These are phyloP conservation scores for Trichoderma koningiopsis DNA, from an alignment of 2,329 filamentous ascomycete species.

Conservation along the genomic window DNA sequence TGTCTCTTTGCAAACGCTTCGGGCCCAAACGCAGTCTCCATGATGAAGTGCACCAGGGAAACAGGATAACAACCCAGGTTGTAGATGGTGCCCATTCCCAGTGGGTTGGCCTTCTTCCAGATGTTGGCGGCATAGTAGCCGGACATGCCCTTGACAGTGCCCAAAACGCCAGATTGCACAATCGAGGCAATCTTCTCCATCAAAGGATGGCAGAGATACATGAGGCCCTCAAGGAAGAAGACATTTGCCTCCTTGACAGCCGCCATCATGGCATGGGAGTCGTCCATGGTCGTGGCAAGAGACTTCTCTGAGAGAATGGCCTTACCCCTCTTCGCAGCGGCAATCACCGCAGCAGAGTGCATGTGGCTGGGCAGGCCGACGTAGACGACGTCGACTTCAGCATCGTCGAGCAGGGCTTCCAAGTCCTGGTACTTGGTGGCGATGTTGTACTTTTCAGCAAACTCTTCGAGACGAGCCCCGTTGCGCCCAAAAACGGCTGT, in stretches of 20 bases:
- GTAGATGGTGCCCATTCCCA: slow-evolving; percentile 36
- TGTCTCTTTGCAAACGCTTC: slow-evolving; percentile 29
- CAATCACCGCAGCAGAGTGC: slow-evolving; percentile 33
- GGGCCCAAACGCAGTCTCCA: slow-evolving; percentile 32
- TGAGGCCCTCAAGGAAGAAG: slow-evolving; percentile 36
- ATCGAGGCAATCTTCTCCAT: slow-evolving; percentile 32
- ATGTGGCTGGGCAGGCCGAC: slow-evolving; percentile 35
- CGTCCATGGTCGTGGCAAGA: slow-evolving; percentile 34
- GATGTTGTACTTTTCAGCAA: slow-evolving; percentile 34
- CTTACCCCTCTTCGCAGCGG: slow-evolving; percentile 32
- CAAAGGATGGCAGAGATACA: slow-evolving; percentile 35
- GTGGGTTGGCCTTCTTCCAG: slow-evolving; percentile 34
- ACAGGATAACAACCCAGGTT: slow-evolving; percentile 37
- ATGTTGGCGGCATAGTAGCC: slow-evolving; percentile 36
- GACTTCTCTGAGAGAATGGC: slow-evolving; percentile 36
- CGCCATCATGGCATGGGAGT: slow-evolving; percentile 32
- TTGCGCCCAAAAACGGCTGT: slow-evolving; percentile 35
- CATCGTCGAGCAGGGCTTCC: slow-evolving; percentile 32
- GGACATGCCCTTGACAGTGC: slow-evolving; percentile 30
- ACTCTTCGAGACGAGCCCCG: slow-evolving; percentile 30
- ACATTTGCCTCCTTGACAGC: slow-evolving; percentile 30
- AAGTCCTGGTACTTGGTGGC: slow-evolving; percentile 29
- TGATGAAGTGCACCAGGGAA: slow-evolving; percentile 33
- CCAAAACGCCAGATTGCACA: slow-evolving; percentile 31
- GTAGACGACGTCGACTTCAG: slow-evolving; percentile 34